Evolutionary conservation across 1,284 basidiomycete genomes (phyloP), one percentile per base, ranked within the genome.

Genomic region (Trametes versicolor): DNA sequence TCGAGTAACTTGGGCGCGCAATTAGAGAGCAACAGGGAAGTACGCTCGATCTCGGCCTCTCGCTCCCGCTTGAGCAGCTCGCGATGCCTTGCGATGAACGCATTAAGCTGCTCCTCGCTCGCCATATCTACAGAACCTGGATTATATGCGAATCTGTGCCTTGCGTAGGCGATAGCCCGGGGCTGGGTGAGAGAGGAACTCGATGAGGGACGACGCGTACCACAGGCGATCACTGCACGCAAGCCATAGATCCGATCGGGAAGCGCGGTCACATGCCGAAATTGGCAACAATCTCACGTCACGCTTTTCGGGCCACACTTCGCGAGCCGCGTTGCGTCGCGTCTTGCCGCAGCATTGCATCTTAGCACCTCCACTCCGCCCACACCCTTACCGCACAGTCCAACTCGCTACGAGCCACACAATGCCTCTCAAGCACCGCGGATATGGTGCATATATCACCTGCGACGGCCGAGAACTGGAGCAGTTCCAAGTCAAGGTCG

Each of bases 1-100:
- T 98, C 96, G 19, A 98, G 84, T 13, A 97, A 80, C 72, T 90
- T 95, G 0, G 92, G 92, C 5, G 91, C 85, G 73, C 94, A 96
- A 66, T 95, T 95, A 5, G 93, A 92, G 47, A 96, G 85, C 34
- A 97, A 79, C 12, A 97, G 82, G 8, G 91, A 88, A 27, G 87
- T 93, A 55, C 94, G 87, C 64, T 94, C 90, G 67, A 96, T 87
- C 74, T 98, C 96, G 43, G 93, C 93, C 49, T 89, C 84, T 27
- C 94, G 86, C 77, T 98, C 96, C 60, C 80, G 81, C 17, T 84
- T 74, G 4, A 98, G 83, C 9, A 98, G 84, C 1, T 78, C 66
- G 32, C 89, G 84, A 67, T 97, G 95, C 12, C 90, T 83, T 10
- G 83, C 78, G 50, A 97, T 83, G 79, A 97, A 98, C 1, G 80